Evolutionary conservation across 805 yeast genomes (phyloP).

Genomic region (Cyberlindnera bimundalis): DNA sequence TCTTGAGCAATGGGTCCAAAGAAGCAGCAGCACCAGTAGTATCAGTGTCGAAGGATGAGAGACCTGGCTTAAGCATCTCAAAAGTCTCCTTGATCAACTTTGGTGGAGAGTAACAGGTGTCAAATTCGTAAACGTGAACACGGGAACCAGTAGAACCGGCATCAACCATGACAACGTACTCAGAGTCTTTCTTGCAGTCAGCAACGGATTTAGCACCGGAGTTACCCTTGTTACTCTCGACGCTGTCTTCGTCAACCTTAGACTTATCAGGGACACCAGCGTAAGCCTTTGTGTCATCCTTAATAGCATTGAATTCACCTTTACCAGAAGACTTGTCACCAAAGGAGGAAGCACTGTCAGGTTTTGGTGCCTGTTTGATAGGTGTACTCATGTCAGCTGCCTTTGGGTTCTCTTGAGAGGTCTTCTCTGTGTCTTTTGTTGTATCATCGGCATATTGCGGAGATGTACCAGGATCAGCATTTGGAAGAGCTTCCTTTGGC

Average conservation of each 20-base stretch:
- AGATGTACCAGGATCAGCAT: conserved; percentile 13
- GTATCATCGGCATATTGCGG: conserved; percentile 27
- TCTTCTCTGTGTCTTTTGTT: conserved; percentile 6
- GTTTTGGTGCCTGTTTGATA: conserved; percentile 29
- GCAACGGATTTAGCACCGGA: conserved; percentile 19
- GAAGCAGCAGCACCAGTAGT: conserved; percentile 85
- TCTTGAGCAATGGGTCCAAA: conserved; percentile 72
- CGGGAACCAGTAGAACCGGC: conserved; percentile 98
- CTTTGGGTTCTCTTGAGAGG: conserved; percentile 22
- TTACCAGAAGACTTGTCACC: conserved; percentile 12
- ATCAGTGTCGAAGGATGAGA: conserved; percentile 80
- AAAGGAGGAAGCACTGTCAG: conserved; percentile 14
- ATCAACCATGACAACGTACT: conserved; percentile 90
- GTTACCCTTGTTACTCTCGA: conserved; percentile 12
- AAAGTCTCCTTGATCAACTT: conserved; percentile 74
- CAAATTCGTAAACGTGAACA: conserved; percentile 89
- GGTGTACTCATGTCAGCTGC: conserved; percentile 27
- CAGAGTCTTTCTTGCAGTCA: conserved; percentile 42
- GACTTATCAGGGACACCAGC: conserved; percentile 30
- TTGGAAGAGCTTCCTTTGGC: conserved; percentile 14
- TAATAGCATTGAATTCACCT: conserved; percentile 27
- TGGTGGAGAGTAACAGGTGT: conserved; percentile 84
- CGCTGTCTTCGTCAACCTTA: conserved; percentile 10
- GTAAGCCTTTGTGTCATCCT: conserved; percentile 26
- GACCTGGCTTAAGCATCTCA: conserved; percentile 88